These are phyloP conservation scores for Limonium bicolor DNA, from an alignment of 148 eudicot genomes.

Conservation along the genomic window DNA sequence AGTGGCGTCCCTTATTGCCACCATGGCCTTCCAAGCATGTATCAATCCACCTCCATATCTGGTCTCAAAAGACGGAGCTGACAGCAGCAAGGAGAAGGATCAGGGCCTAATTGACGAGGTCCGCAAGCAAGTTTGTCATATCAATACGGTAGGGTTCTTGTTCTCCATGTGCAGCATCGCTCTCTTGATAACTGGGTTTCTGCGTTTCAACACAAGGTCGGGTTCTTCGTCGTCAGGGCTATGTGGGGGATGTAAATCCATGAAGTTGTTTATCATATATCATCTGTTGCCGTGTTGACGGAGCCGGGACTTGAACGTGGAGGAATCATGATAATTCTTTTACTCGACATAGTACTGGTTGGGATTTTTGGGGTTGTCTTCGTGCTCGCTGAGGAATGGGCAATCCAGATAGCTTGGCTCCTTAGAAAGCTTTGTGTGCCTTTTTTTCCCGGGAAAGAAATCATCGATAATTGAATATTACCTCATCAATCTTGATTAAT, in stretches of 20 bases:
- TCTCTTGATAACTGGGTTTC: slow-evolving; percentile 1
- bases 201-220: slow-evolving; percentile 1
- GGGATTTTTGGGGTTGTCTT: too few species aligned
- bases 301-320: too few species aligned
- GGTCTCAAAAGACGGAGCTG: slow-evolving; percentile 11
- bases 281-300: too few species aligned
- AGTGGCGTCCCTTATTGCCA: slow-evolving; percentile 3
- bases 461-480: too few species aligned
- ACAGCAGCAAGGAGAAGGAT: not conserved
- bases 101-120: not conserved
- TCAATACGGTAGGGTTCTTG: slow-evolving; percentile 1
- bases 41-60: slow-evolving; percentile 12
- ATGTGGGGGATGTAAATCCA: slow-evolving; percentile 4
- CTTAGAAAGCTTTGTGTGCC: too few species aligned
- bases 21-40: slow-evolving; percentile 11
- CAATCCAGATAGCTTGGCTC: too few species aligned
- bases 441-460: too few species aligned
- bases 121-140: not conserved
- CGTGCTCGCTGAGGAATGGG: too few species aligned
- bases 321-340: too few species aligned
- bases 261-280: not conserved
- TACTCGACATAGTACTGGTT: too few species aligned
- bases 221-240: not conserved
- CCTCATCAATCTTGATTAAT: too few species aligned
- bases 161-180: not conserved